Percentiles rank a stretch among this genome's conserved stretches.
Conservation (phyloP, 352 stramenopile species). For the Globisporangium paroecandrum region DNA sequence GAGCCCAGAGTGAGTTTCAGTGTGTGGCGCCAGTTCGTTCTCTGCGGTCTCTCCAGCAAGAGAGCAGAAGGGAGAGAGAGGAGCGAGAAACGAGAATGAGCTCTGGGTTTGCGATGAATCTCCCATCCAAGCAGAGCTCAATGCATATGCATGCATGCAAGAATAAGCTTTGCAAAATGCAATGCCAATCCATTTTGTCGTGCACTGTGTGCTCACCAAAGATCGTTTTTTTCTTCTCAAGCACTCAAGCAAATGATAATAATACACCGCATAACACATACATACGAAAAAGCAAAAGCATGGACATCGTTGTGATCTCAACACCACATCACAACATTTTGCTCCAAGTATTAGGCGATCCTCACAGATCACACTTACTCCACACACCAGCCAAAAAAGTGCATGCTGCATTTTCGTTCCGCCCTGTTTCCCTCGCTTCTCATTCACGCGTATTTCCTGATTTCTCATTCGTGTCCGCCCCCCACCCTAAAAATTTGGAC, state of each 20-base stretch:
- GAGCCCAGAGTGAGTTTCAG: neutral
- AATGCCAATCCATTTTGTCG: neutral
- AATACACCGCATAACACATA: neutral
- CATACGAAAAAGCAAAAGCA: neutral
- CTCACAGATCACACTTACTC: neutral
- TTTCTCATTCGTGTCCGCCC: neutral
- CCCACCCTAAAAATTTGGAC: neutral
- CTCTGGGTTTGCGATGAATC: neutral
- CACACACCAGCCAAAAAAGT: neutral
- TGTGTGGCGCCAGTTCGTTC: neutral
- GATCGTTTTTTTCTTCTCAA: neutral
- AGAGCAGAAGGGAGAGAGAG: neutral
- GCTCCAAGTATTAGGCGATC: neutral
- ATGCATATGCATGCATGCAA: too few species aligned
- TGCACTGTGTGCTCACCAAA: neutral
- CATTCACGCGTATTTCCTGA: neutral
- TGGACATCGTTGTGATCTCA: neutral
- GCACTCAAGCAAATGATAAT: neutral
- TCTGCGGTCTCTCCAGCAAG: neutral
- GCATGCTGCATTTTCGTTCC: neutral
- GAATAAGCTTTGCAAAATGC: too few species aligned
- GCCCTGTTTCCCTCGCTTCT: neutral
- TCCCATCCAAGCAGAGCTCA: neutral
- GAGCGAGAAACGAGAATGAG: neutral
- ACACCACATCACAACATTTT: neutral